Conservation (phyloP, 345 rosid species). For the Camelina laxa region DNA sequence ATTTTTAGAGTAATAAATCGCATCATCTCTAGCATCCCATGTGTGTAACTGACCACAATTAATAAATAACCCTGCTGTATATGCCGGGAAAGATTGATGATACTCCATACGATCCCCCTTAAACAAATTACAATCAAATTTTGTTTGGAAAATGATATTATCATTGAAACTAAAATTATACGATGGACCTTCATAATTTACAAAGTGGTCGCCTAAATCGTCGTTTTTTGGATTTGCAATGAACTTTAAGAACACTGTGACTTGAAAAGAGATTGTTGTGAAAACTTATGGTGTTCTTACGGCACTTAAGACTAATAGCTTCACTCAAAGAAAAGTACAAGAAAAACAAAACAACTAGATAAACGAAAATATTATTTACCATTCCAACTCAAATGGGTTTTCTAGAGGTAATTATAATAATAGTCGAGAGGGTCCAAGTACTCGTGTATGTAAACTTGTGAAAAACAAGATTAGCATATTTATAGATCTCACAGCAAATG, state of each 20-base stretch:
- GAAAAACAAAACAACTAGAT: background rate
- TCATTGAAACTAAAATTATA: slow-evolving; percentile 27
- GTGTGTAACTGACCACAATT: slow-evolving; percentile 3
- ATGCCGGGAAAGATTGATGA: background rate
- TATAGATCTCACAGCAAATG: background rate
- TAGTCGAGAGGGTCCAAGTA: background rate
- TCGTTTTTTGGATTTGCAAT: slow-evolving; percentile 14
- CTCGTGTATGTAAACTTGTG: background rate
- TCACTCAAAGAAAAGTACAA: background rate
- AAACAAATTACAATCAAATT: background rate
- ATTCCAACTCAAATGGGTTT: background rate
- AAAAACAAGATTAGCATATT: background rate
- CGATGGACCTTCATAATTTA: background rate
- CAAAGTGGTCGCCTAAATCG: slow-evolving; percentile 10
- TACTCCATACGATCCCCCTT: background rate
- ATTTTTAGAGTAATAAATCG: background rate
- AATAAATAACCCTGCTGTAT: background rate
- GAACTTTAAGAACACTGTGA: slow-evolving; percentile 16
- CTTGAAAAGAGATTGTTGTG: slow-evolving; percentile 11
- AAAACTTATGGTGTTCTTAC: slow-evolving; percentile 5
- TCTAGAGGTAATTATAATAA: background rate
- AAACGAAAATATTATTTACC: background rate
- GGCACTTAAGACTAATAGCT: background rate
- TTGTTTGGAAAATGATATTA: background rate
- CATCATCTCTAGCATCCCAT: slow-evolving; percentile 26